Conservation (phyloP, 139 green algal species). For the Coccomyxa sp. region DNA sequence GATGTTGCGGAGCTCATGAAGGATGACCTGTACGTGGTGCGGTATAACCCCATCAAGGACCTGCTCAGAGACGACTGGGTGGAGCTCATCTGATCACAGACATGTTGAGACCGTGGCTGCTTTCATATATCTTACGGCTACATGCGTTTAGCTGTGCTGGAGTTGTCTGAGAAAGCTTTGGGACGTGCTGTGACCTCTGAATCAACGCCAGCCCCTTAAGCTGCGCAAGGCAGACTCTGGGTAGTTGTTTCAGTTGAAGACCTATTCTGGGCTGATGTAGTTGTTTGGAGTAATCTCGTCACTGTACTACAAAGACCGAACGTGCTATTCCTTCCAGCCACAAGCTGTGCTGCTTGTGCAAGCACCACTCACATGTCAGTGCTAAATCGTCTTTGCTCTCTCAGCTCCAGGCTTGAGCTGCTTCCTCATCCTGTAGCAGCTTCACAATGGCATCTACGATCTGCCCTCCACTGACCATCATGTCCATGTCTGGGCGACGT, state of each 20-base stretch:
- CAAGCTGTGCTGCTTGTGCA: too few relatives aligned
- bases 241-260: not conserved
- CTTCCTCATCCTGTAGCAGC: slow-evolving; percentile 36
- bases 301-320: not conserved
- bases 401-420: not conserved
- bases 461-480: slow-evolving; percentile 8
- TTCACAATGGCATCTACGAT: slow-evolving; percentile 30
- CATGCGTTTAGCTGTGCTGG: not conserved
- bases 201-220: not conserved
- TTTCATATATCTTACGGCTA: not conserved
- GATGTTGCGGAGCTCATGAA: slow-evolving; percentile 32
- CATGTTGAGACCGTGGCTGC: not conserved
- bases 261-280: not conserved
- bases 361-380: not conserved
- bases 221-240: not conserved
- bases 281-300: not conserved
- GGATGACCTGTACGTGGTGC: slow-evolving; percentile 43
- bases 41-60: slow-evolving; percentile 25
- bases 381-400: too few relatives aligned
- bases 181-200: not conserved
- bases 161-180: not conserved
- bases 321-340: too few relatives aligned
- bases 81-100: not conserved
- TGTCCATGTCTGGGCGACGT: slow-evolving; percentile 8
- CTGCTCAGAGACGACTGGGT: slow-evolving; percentile 27